Evolutionary conservation across 345 rosid genomes (phyloP), one percentile per base, ranked within the genome.

Genomic region (Ceriops decandra): DNA sequence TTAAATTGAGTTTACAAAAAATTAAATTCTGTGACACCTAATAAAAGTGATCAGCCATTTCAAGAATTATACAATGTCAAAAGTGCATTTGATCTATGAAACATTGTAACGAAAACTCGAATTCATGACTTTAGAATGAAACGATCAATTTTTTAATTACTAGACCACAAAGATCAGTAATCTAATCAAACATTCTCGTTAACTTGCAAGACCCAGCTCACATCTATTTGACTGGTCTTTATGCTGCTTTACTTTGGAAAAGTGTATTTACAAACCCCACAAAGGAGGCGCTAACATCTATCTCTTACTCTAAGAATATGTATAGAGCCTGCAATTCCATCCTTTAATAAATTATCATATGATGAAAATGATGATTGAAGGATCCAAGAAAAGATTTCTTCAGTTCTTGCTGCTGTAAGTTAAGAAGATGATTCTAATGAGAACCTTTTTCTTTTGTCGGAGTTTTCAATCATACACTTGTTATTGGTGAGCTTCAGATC

Each of bases 401-500:
- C 47, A 35, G 63, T 10, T 56, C 59, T 56, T 56, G 59, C 1
- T 33, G 49, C 42, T 31, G 27, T 31, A 60, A 60, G 70, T 64
- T 60, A 56, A 67, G 68, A 73, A 69, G 57, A 54, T 64, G 65
- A 64, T 62, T 53, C 38, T 30, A 38, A 13, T 26, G 57, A 19
- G 24, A 64, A 15, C 53, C 56, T 61, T 60, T 67, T 67, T 16
- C 58, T 47, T 27, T 62, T 67, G 60, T 67, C 33, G 47, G 70
- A 42, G 57, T 58, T 27, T 72, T 67, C 74, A 83, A 84, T 83
- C 69, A 87, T 83, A 68, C 60, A 72, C 70, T 76, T 69, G 82
- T 83, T 78, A 81, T 82, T 81, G 78, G 71, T 21, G 67, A 68
- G 83, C 66, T 70, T 67, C 77, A 74, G 88, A 87, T 87, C 87